A percentile compares a stretch with the other conserved stretches of the same genome.
Evolutionary conservation across 345 rosid genomes (phyloP).

Genomic region (Camelina laxa): DNA sequence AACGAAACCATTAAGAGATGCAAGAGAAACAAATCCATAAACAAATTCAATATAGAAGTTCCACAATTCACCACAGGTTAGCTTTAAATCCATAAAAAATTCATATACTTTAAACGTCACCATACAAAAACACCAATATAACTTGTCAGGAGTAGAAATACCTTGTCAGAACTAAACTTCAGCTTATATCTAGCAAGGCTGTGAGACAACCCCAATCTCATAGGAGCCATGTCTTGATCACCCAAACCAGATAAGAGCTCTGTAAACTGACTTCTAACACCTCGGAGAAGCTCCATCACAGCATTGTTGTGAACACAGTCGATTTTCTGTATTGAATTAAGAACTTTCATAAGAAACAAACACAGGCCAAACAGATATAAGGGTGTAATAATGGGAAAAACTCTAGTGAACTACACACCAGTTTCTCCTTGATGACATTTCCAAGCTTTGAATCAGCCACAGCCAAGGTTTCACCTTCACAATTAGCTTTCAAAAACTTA

Average conservation of each 20-base stretch:
- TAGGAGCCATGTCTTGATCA: constrained; percentile 78
- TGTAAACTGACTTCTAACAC: constrained; percentile 77
- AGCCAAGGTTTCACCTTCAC: constrained; percentile 66
- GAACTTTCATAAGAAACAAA: constrained; percentile 8
- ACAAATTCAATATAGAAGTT: background rate
- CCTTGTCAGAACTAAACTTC: constrained; percentile 93
- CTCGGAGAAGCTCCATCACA: constrained; percentile 87
- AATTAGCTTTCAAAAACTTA: constrained; percentile 68
- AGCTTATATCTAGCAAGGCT: constrained; percentile 86
- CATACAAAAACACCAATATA: background rate
- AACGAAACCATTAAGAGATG: background rate
- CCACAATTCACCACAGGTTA: background rate
- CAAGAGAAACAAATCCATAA: constrained; percentile 18
- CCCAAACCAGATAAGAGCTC: constrained; percentile 84
- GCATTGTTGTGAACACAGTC: constrained; percentile 81
- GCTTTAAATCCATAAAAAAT: background rate
- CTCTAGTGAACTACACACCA: constrained; percentile 51
- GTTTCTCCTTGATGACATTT: constrained; percentile 77
- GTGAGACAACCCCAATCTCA: constrained; percentile 92
- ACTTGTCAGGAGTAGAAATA: constrained; percentile 17
- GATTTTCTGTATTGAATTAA: constrained; percentile 56
- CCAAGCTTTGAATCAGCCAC: constrained; percentile 94
- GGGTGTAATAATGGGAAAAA: background rate
- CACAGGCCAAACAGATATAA: background rate
- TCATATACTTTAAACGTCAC: background rate